Conservation (phyloP, 768 basidiomycete genomes). For the Podaxis sp. region DNA sequence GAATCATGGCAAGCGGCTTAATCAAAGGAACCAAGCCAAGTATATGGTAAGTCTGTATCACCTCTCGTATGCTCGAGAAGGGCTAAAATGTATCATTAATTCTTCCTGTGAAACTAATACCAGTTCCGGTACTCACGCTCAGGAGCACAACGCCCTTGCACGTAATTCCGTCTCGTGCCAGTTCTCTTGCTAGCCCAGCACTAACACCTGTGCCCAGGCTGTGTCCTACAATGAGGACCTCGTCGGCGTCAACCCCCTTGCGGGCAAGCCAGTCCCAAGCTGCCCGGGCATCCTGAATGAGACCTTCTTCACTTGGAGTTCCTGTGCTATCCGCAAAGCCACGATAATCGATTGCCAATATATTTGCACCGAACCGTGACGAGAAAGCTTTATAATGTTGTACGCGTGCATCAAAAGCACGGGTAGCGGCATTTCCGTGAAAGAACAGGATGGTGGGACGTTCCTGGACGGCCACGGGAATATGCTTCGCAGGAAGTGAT, state of each 20-base stretch:
- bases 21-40: conserved; percentile 71
- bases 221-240: conserved; percentile 80
- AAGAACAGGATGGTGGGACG: conserved; percentile 86
- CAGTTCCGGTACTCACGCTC: conserved; percentile 38
- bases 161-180: conserved; percentile 43
- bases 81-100: conserved; percentile 32
- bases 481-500: conserved; percentile 36
- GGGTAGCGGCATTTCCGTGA: conserved; percentile 87
- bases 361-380: conserved; percentile 66
- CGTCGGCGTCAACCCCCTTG: conserved; percentile 53
- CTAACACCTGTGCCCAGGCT: conserved; percentile 87
- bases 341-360: conserved; percentile 87
- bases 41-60: conserved; percentile 71
- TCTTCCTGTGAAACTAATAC: conserved; percentile 30
- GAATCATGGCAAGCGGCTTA: conserved; percentile 67
- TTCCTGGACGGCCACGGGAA: conserved; percentile 52
- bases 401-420: conserved; percentile 69
- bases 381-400: conserved; percentile 66
- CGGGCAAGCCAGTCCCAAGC: conserved; percentile 78
- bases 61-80: conserved; percentile 58
- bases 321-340: conserved; percentile 90
- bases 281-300: conserved; percentile 69
- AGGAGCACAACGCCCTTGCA: conserved; percentile 51
- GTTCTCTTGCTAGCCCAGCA: conserved; percentile 45
- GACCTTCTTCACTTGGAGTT: conserved; percentile 70